Evolutionary conservation across 768 basidiomycete genomes (phyloP).

Genomic region (Suillus lakei): DNA sequence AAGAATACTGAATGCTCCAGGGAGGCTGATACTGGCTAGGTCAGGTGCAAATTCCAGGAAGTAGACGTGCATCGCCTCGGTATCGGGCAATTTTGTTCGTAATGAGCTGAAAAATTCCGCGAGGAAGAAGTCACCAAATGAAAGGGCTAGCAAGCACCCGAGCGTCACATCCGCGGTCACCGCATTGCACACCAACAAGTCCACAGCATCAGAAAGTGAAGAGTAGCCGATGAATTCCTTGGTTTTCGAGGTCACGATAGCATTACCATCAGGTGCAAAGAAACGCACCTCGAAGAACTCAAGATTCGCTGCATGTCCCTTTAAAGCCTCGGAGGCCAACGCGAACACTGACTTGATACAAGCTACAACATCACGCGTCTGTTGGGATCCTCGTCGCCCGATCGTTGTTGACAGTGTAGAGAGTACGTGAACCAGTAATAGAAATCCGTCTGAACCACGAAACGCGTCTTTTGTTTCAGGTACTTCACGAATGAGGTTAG

Average conservation of each 20-base stretch:
- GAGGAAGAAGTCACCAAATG: slow-evolving; percentile 66
- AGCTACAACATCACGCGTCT: slow-evolving; percentile 50
- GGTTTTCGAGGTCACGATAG: slow-evolving; percentile 13
- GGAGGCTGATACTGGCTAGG: slow-evolving; percentile 56
- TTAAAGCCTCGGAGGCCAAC: slow-evolving; percentile 67
- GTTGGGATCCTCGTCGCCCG: slow-evolving; percentile 33
- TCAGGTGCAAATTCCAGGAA: slow-evolving; percentile 46
- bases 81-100: slow-evolving; percentile 38
- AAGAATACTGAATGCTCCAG: slow-evolving; percentile 65
- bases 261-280: slow-evolving; percentile 38
- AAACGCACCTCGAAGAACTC: slow-evolving; percentile 68
- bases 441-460: slow-evolving; percentile 81
- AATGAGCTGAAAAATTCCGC: slow-evolving; percentile 57
- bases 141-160: slow-evolving; percentile 71
- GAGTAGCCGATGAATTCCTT: slow-evolving; percentile 61
- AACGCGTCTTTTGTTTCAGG: slow-evolving; percentile 73
- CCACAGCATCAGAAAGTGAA: slow-evolving; percentile 63
- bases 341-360: slow-evolving; percentile 64
- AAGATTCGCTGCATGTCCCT: slow-evolving; percentile 57
- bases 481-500: slow-evolving; percentile 69
- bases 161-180: slow-evolving; percentile 57
- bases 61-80: slow-evolving; percentile 45
- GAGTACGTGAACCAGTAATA: slow-evolving; percentile 73
- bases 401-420: slow-evolving; percentile 53
- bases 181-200: slow-evolving; percentile 51